These are phyloP conservation scores for Exophiala viscosa DNA, from an alignment of 2,329 filamentous ascomycete species.

Conservation along the genomic window DNA sequence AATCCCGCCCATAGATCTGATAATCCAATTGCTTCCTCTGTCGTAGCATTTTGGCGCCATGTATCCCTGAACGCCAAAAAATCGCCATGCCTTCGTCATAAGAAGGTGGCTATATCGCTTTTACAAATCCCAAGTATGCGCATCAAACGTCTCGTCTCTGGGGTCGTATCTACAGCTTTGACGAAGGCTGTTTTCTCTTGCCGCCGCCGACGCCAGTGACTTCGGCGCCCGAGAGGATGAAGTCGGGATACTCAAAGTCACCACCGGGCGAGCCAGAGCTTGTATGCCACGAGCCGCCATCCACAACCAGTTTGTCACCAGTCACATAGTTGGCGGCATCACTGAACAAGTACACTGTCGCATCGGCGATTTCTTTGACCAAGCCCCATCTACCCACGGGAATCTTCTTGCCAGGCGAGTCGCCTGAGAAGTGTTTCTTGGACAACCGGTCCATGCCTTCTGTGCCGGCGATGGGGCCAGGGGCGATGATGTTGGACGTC, in stretches of 20 bases:
- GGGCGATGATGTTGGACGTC: constrained; percentile 82
- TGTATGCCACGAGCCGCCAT: constrained; percentile 52
- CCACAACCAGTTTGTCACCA: constrained; percentile 70
- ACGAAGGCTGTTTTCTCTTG: constrained; percentile 50
- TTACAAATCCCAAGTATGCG: not conserved
- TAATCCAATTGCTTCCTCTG: too few relatives aligned
- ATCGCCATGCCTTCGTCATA: too few relatives aligned
- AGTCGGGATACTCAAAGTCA: constrained; percentile 55
- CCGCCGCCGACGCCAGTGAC: constrained; percentile 58
- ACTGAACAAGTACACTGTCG: constrained; percentile 83
- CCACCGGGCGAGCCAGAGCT: constrained; percentile 28
- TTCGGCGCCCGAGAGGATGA: constrained; percentile 51
- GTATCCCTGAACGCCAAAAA: too few relatives aligned
- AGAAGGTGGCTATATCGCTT: too few relatives aligned
- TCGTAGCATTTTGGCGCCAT: too few relatives aligned
- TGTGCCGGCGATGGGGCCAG: constrained; percentile 79
- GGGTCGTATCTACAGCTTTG: constrained; percentile 15
- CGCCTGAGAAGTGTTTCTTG: constrained; percentile 50
- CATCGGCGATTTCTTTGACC: constrained; percentile 85
- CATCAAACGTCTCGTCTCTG: not conserved
- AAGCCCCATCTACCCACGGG: constrained; percentile 74
- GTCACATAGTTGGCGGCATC: constrained; percentile 84
- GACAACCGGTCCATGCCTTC: constrained; percentile 70
- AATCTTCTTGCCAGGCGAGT: constrained; percentile 49
- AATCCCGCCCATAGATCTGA: too few relatives aligned